Evolutionary conservation across 2,329 filamentous ascomycete genomes (phyloP).

Genomic region (Penicillium griseofulvum): DNA sequence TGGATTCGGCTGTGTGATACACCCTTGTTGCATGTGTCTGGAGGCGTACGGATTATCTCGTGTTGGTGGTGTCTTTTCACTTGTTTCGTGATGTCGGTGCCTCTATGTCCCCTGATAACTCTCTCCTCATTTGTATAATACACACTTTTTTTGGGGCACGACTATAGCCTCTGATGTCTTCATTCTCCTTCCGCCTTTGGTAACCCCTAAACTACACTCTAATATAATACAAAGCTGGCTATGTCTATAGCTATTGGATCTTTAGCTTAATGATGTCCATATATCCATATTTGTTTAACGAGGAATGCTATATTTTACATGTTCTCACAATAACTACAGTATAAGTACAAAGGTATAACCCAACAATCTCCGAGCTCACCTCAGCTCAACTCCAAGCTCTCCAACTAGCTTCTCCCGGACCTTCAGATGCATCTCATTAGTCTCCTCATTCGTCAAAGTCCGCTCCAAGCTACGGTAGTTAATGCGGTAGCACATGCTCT

Average conservation of each 20-base stretch:
- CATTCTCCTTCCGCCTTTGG: slow-evolving; percentile 3
- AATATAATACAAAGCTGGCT: neutral
- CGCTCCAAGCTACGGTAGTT: slow-evolving; percentile 91
- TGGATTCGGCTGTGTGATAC: slow-evolving; percentile 37
- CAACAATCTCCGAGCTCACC: slow-evolving; percentile 45
- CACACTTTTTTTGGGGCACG: slow-evolving; percentile 14
- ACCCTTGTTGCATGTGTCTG: slow-evolving; percentile 29
- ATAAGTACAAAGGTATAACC: slow-evolving; percentile 16
- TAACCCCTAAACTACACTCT: neutral
- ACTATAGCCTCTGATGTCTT: slow-evolving; percentile 12
- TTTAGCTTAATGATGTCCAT: neutral
- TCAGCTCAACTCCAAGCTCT: slow-evolving; percentile 74
- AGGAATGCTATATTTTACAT: slow-evolving; percentile 19
- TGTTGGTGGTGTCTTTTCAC: slow-evolving; percentile 22
- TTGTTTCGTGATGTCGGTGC: slow-evolving; percentile 20
- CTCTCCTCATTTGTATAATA: slow-evolving; percentile 38
- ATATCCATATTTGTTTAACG: neutral
- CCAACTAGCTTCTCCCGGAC: slow-evolving; percentile 65
- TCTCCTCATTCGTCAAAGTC: slow-evolving; percentile 80
- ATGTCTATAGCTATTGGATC: neutral
- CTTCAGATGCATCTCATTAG: slow-evolving; percentile 69
- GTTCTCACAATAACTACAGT: slow-evolving; percentile 5
- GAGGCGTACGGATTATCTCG: slow-evolving; percentile 31
- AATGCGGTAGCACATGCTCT: slow-evolving; percentile 87
- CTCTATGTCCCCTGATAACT: slow-evolving; percentile 20